These are phyloP conservation scores for Penicillium sp. DNA, from an alignment of 2,329 filamentous ascomycete genomes.

Conservation along the genomic window DNA sequence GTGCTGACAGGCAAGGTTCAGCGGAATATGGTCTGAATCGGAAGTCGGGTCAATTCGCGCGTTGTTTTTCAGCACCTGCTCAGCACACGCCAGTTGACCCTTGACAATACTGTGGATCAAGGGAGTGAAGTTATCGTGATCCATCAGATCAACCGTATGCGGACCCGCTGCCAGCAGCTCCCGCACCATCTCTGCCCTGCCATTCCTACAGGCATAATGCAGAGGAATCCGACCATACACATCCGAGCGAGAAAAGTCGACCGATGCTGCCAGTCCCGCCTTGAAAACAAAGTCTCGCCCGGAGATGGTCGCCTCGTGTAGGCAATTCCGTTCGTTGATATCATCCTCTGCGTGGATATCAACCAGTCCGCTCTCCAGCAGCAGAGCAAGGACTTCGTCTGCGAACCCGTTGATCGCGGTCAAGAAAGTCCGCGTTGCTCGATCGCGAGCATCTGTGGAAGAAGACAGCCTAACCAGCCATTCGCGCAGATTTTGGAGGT, in stretches of 20 bases:
- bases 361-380: slow-evolving; percentile 80
- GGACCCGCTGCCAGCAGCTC: slow-evolving; percentile 71
- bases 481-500: slow-evolving; percentile 76
- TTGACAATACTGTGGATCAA: slow-evolving; percentile 95
- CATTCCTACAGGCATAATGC: slow-evolving; percentile 96
- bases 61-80: slow-evolving; percentile 73
- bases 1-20: slow-evolving; percentile 94
- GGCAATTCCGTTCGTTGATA: slow-evolving; percentile 94
- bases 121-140: slow-evolving; percentile 97
- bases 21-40: slow-evolving; percentile 87
- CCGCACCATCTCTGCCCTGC: slow-evolving; percentile 80
- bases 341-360: slow-evolving; percentile 94
- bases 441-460: slow-evolving; percentile 68
- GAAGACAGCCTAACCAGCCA: slow-evolving; percentile 73
- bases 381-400: slow-evolving; percentile 71
- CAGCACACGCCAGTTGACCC: slow-evolving; percentile 77
- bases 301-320: slow-evolving; percentile 96
- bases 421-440: slow-evolving; percentile 87
- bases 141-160: slow-evolving; percentile 81
- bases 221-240: slow-evolving; percentile 92
- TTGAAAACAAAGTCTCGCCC: slow-evolving; percentile 78
- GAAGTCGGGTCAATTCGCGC: slow-evolving; percentile 86
- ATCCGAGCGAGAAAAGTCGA: slow-evolving; percentile 80
- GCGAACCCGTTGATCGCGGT: slow-evolving; percentile 86
- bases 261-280: slow-evolving; percentile 73